phyloP scores from a whole-genome alignment of 305 asterid species.

The Salvia sclarea region DNA sequence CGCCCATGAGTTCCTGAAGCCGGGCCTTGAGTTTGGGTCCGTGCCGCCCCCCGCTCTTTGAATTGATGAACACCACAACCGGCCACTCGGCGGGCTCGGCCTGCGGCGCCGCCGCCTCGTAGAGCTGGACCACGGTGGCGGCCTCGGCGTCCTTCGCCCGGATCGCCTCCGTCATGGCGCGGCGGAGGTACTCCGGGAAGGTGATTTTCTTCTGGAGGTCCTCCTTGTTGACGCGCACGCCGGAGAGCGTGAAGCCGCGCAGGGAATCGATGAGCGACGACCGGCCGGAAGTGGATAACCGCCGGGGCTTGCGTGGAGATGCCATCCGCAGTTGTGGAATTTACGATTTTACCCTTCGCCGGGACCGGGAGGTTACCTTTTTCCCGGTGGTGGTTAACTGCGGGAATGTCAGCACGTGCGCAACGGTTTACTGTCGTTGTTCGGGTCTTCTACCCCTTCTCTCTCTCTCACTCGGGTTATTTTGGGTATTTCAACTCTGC shows the following conservation, averaged over 20 bases:
- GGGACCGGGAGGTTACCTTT: neutral
- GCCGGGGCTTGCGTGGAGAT: slow-evolving; percentile 37
- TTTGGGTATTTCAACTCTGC: neutral
- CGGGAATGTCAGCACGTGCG: slow-evolving; percentile 34
- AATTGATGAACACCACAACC: slow-evolving; percentile 71
- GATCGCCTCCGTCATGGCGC: slow-evolving; percentile 70
- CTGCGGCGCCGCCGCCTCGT: slow-evolving; percentile 48
- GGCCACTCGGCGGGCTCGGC: slow-evolving; percentile 59
- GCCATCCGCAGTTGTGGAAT: slow-evolving; percentile 35
- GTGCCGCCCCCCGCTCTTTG: slow-evolving; percentile 88
- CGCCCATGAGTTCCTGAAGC: slow-evolving; percentile 76
- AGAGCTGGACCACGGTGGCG: slow-evolving; percentile 37
- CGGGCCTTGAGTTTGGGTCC: slow-evolving; percentile 82
- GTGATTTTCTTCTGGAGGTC: slow-evolving; percentile 64
- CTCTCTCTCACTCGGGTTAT: neutral
- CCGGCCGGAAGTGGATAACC: slow-evolving; percentile 49
- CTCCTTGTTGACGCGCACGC: slow-evolving; percentile 61
- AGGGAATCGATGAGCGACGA: slow-evolving; percentile 66
- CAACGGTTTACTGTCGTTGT: slow-evolving; percentile 29
- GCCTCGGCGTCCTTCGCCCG: slow-evolving; percentile 50
- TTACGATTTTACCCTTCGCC: slow-evolving; percentile 26
- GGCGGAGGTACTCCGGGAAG: slow-evolving; percentile 72
- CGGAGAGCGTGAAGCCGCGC: slow-evolving; percentile 66
- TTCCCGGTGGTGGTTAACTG: slow-evolving; percentile 11
- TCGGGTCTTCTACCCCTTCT: neutral